Conservation (phyloP, 371 early-diverging fungal species). For the Syncephalastrum sp. region DNA sequence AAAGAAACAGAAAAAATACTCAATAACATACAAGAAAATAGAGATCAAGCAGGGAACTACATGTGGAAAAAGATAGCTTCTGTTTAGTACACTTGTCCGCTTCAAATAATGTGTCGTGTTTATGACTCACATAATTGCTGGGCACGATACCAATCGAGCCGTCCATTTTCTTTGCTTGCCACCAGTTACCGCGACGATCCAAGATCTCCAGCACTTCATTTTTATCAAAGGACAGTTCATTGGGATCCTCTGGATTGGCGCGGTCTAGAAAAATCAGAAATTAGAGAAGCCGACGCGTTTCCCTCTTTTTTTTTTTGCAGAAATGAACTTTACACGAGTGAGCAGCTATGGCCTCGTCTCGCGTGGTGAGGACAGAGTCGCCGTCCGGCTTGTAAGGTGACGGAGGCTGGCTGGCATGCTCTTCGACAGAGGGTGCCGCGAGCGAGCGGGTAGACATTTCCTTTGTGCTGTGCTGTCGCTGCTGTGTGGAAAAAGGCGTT, state of each 20-base stretch:
- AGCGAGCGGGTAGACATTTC: too few species aligned
- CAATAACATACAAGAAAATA: too few species aligned
- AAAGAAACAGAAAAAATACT: too few species aligned
- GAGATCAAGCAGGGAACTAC: too few species aligned
- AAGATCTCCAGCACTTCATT: conserved; percentile 83
- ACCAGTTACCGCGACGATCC: conserved; percentile 93
- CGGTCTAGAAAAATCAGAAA: conserved; percentile 43
- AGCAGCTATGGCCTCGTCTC: conserved; percentile 3
- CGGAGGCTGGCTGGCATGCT: too few species aligned
- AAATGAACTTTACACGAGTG: conserved; percentile 9
- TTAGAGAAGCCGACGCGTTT: background rate
- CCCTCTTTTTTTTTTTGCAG: too few species aligned
- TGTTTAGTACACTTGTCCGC: too few species aligned
- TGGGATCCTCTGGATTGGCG: conserved; percentile 88
- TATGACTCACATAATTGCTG: conserved; percentile 73
- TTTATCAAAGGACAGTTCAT: conserved; percentile 85
- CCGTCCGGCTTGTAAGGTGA: too few species aligned
- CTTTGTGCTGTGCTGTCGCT: too few species aligned
- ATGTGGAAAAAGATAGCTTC: too few species aligned
- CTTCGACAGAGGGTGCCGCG: too few species aligned
- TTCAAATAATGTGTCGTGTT: background rate
- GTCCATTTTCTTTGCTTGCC: conserved; percentile 86
- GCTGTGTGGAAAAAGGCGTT: background rate
- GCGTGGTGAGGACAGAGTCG: background rate
- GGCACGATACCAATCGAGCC: conserved; percentile 91